Evolutionary conservation across 768 basidiomycete genomes (phyloP), one percentile per base, ranked within the genome.

Genomic region (Russula abietina): DNA sequence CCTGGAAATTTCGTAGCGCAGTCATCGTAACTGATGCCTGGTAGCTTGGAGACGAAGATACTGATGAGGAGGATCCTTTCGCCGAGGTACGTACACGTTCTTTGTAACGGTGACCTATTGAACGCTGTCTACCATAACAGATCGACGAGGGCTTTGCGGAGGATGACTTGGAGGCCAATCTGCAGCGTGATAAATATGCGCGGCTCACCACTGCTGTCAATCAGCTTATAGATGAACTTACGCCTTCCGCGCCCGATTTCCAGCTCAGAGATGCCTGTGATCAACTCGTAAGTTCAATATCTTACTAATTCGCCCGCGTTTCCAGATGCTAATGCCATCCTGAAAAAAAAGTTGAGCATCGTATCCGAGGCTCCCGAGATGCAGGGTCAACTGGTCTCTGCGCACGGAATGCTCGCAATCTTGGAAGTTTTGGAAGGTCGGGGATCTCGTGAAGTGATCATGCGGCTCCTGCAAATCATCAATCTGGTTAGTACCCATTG

Each of bases 11-110:
- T 43, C 38, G 49, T 12, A 36, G 38, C 61, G 39, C 28, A 59
- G n/a, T 56, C 51, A 41, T 57, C 36, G 59, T 38, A 60, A 53
- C 22, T 57, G 49, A 36, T 52, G 2, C 28, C 50, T 48, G 55
- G n/a, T 65, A 89, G 86, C 75, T 89, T 58, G 87, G 87, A 10
- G 92, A 92, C 49, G 91, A 89, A 33, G 83, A 89, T 38, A 84
- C 83, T 2, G 93, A 96, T 61, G 94, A 96, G 57, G 91, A 93
- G 58, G 94, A 99, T 77, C 96, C 97, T 1, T 99, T 99, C 69
- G 94, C 96, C 2, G 92, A 94, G 78, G 92, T 91, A 67, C 60
- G 69, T 53, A 19, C 36, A 14, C 11, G 9, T 14, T 3, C 30
- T 22, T 24, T 33, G 28, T 17, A 7, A 38, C 38, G 26, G 63